Percentiles rank a stretch among this genome's conserved stretches.
These are phyloP conservation scores for Jackrogersella multiformis DNA, from an alignment of 495 filamentous ascomycete genomes.

Conservation along the genomic window DNA sequence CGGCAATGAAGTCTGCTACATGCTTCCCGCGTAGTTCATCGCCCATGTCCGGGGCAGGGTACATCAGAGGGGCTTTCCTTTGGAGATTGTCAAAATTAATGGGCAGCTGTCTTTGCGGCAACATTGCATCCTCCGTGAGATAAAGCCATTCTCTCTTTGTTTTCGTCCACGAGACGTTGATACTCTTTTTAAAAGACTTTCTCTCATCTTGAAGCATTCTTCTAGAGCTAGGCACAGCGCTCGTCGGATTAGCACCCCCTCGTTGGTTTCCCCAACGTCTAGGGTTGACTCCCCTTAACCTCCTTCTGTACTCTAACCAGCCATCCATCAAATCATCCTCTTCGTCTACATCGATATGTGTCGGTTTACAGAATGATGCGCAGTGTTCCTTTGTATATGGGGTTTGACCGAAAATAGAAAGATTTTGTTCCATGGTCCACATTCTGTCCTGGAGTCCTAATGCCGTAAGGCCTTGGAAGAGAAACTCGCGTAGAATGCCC, in stretches of 20 bases:
- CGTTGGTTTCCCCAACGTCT: not conserved
- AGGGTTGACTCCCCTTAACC: too few species aligned
- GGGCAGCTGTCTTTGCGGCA: not conserved
- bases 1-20: not conserved
- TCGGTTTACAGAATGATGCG: too few species aligned
- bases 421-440: not conserved
- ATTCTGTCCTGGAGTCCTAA: not conserved
- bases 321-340: too few species aligned
- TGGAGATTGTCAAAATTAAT: not conserved
- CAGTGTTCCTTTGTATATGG: too few species aligned
- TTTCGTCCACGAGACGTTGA: not conserved
- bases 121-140: not conserved
- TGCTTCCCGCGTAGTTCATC: not conserved
- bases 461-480: not conserved
- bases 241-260: not conserved
- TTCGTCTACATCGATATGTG: not conserved
- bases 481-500: not conserved
- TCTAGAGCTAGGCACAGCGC: too few species aligned
- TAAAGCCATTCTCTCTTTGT: conserved; percentile 1
- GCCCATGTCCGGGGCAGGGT: conserved; percentile 4
- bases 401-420: too few species aligned
- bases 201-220: too few species aligned
- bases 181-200: not conserved
- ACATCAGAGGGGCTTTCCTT: conserved; percentile 17
- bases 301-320: too few species aligned